phyloP scores from a whole-genome alignment of 2,329 filamentous ascomycete genomes.

The Pochonia chlamydosporia region DNA sequence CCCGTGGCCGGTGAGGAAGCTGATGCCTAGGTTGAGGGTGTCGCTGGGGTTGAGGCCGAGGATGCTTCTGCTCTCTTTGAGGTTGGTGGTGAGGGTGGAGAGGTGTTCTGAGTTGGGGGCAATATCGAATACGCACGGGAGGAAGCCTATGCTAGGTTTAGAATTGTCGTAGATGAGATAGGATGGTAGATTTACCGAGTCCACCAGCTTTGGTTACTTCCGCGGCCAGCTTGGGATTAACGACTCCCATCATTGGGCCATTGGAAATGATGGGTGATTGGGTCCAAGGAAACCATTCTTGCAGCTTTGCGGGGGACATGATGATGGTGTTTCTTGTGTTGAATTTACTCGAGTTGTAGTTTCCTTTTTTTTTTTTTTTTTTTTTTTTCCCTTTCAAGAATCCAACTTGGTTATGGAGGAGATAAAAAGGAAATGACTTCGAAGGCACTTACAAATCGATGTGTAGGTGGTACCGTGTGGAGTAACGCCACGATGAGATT shows the following conservation, averaged over 20 bases:
- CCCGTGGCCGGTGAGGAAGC: constrained; percentile 51
- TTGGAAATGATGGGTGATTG: constrained; percentile 26
- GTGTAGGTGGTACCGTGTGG: no score
- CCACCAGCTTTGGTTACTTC: constrained; percentile 33
- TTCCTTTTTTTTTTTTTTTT: no score
- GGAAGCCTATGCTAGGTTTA: constrained; percentile 20
- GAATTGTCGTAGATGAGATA: not conserved
- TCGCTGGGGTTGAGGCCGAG: constrained; percentile 18
- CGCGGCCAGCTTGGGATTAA: constrained; percentile 25
- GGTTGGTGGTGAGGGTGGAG: constrained; percentile 24
- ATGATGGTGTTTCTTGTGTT: no score
- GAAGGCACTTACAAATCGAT: not conserved
- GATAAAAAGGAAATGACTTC: no score
- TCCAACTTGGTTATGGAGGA: no score
- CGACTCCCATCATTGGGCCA: constrained; percentile 30
- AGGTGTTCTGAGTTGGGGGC: constrained; percentile 23
- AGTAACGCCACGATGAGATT: no score
- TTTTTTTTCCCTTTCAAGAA: no score
- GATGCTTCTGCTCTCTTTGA: constrained; percentile 22
- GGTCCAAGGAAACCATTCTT: constrained; percentile 24
- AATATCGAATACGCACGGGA: constrained; percentile 25
- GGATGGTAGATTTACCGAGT: constrained; percentile 21
- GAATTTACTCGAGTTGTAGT: no score
- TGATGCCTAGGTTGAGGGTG: constrained; percentile 49
- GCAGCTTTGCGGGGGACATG: constrained; percentile 20